These are phyloP conservation scores for Castanea crenata DNA, from an alignment of 306 rosid genomes.

Conservation along the genomic window DNA sequence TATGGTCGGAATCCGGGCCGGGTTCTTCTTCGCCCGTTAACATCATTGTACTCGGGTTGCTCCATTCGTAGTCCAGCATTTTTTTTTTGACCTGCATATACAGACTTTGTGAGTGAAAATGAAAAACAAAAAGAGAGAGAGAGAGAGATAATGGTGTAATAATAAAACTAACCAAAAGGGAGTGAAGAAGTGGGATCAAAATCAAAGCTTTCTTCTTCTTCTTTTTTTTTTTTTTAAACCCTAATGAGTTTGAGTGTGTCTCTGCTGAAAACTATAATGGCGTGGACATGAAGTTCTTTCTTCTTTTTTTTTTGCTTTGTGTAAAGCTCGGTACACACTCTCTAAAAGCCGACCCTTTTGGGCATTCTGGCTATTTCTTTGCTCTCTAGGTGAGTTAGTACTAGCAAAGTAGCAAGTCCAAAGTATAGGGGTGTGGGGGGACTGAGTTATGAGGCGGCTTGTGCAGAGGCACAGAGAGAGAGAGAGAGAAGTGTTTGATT, in stretches of 20 bases:
- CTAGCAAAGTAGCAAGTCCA: not conserved
- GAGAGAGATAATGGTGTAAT: no score
- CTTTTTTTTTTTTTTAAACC: slow-evolving; percentile 1
- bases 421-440: slow-evolving; percentile 1
- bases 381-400: slow-evolving; percentile 7
- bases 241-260: slow-evolving; percentile 10
- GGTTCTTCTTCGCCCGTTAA: slow-evolving; percentile 53
- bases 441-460: slow-evolving; percentile 75
- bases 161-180: no score
- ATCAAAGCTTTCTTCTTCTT: not conserved
- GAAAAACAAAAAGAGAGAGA: no score
- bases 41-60: slow-evolving; percentile 65
- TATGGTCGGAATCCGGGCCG: slow-evolving; percentile 46
- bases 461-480: slow-evolving; percentile 18
- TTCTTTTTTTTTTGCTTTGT: not conserved
- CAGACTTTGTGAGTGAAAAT: no score
- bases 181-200: slow-evolving; percentile 20
- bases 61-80: slow-evolving; percentile 97
- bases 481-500: slow-evolving; percentile 35
- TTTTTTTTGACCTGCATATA: not conserved
- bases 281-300: slow-evolving; percentile 40
- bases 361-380: slow-evolving; percentile 18
- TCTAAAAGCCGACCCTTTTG: slow-evolving; percentile 52
- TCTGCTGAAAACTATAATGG: slow-evolving; percentile 28
- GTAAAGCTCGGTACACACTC: slow-evolving; percentile 16